A percentile compares a stretch with the other conserved stretches of the same genome.
These are phyloP conservation scores for Zoysia matrella DNA, from an alignment of 202 grass and related monocot species.

Conservation along the genomic window DNA sequence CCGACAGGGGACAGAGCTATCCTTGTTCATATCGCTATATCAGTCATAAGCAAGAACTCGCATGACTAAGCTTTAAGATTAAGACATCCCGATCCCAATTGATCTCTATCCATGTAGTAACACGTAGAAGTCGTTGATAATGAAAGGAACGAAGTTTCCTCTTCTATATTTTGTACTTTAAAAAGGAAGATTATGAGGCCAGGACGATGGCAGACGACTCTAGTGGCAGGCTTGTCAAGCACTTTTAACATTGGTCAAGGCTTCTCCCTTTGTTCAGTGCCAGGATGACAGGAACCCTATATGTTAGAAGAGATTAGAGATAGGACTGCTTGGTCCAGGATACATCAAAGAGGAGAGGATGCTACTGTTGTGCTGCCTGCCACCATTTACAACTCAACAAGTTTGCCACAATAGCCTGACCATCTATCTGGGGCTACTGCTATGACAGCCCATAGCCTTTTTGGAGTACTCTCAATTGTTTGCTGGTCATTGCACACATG, in stretches of 20 bases:
- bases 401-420: constrained; percentile 39
- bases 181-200: no score
- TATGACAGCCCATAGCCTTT: constrained; percentile 44
- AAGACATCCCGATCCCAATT: constrained; percentile 44
- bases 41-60: constrained; percentile 32
- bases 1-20: constrained; percentile 40
- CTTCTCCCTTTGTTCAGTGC: constrained; percentile 46
- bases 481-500: constrained; percentile 42
- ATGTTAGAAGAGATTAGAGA: not conserved
- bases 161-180: not conserved
- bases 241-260: constrained; percentile 42
- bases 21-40: constrained; percentile 53
- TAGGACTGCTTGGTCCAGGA: constrained; percentile 20
- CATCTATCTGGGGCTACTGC: constrained; percentile 36
- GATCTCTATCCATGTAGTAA: constrained; percentile 13
- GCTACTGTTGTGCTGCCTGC: constrained; percentile 48
- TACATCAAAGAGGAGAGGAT: constrained; percentile 42
- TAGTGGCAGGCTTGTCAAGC: constrained; percentile 7
- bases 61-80: constrained; percentile 32
- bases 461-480: constrained; percentile 23
- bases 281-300: constrained; percentile 24
- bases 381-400: constrained; percentile 59
- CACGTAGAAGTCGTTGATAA: not conserved
- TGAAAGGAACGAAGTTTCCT: not conserved
- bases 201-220: no score